These are phyloP conservation scores for Tolypocladium album DNA, from an alignment of 2,329 filamentous ascomycete species.

Conservation along the genomic window DNA sequence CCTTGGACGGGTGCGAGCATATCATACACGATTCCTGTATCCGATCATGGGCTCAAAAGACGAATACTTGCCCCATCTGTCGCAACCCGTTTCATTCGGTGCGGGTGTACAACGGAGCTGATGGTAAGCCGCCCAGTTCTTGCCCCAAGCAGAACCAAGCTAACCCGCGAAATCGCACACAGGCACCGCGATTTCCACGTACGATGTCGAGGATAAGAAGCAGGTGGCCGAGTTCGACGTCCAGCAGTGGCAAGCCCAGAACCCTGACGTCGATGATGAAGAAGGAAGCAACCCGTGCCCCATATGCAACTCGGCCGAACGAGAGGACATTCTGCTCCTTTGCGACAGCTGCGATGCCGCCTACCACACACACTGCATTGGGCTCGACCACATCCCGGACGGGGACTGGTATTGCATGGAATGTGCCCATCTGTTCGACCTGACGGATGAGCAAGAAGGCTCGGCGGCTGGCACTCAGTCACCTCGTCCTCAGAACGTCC, in stretches of 20 bases:
- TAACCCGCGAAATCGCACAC: slow-evolving; percentile 1
- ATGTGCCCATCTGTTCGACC: slow-evolving; percentile 47
- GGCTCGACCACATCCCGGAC: slow-evolving; percentile 63
- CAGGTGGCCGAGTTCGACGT: slow-evolving; percentile 85
- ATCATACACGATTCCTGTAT: slow-evolving; percentile 87
- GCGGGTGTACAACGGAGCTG: slow-evolving; percentile 67
- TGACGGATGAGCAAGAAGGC: slow-evolving; percentile 17
- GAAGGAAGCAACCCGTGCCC: slow-evolving; percentile 65
- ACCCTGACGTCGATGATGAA: slow-evolving; percentile 55
- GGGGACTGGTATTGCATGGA: slow-evolving; percentile 88
- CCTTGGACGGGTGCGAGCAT: slow-evolving; percentile 73
- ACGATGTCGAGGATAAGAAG: slow-evolving; percentile 67
- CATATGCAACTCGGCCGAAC: slow-evolving; percentile 69
- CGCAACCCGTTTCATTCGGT: slow-evolving; percentile 85
- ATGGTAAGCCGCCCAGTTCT: slow-evolving; percentile 42
- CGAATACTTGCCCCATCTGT: slow-evolving; percentile 97
- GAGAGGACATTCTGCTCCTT: slow-evolving; percentile 75
- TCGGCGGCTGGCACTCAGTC: slow-evolving; percentile 23
- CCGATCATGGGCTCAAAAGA: slow-evolving; percentile 88
- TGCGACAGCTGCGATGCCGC: slow-evolving; percentile 86
- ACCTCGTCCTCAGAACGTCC: slow-evolving; percentile 16
- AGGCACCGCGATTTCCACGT: slow-evolving; percentile 47
- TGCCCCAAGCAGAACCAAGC: not conserved
- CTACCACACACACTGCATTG: slow-evolving; percentile 88
- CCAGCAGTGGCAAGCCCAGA: slow-evolving; percentile 60